phyloP scores from a whole-genome alignment of 2,329 filamentous ascomycete genomes.

The Teratosphaeria viscida region DNA sequence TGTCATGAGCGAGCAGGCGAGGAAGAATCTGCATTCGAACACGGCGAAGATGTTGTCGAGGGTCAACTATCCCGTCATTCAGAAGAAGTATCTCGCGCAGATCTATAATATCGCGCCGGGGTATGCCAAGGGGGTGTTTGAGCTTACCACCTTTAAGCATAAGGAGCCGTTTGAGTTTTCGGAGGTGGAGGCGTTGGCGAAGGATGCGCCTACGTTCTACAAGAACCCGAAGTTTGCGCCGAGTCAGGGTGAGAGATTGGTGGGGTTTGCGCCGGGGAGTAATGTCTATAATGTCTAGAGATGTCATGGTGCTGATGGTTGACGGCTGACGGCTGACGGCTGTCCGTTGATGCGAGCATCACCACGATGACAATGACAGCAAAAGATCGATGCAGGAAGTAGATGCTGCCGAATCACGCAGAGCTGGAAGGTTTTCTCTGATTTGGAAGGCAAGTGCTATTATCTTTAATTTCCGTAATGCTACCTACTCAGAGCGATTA shows the following conservation, averaged over 20 bases:
- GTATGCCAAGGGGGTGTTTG: conserved; percentile 39
- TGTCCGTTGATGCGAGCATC: too few relatives aligned
- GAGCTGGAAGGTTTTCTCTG: neutral
- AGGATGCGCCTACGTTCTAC: conserved; percentile 36
- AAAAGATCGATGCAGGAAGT: too few relatives aligned
- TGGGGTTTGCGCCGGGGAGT: conserved; percentile 28
- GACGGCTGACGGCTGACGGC: too few relatives aligned
- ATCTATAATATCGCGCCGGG: conserved; percentile 39
- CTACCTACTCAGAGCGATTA: too few relatives aligned
- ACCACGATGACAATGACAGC: too few relatives aligned
- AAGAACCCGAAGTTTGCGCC: conserved; percentile 39
- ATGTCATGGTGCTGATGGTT: neutral
- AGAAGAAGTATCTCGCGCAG: conserved; percentile 43
- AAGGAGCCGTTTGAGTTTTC: conserved; percentile 34
- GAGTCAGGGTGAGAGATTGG: conserved; percentile 28
- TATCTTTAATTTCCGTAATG: too few relatives aligned
- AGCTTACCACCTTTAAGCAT: conserved; percentile 30
- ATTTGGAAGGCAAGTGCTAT: neutral
- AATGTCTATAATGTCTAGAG: conserved; percentile 23
- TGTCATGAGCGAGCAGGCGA: conserved; percentile 38
- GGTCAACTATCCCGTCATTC: conserved; percentile 21
- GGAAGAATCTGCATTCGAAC: conserved; percentile 39
- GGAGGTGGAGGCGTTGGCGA: conserved; percentile 36
- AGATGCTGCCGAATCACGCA: neutral
- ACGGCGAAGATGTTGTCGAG: conserved; percentile 30